phyloP scores from a whole-genome alignment of 1,284 basidiomycete species.

The Anthracocystis setariae region DNA sequence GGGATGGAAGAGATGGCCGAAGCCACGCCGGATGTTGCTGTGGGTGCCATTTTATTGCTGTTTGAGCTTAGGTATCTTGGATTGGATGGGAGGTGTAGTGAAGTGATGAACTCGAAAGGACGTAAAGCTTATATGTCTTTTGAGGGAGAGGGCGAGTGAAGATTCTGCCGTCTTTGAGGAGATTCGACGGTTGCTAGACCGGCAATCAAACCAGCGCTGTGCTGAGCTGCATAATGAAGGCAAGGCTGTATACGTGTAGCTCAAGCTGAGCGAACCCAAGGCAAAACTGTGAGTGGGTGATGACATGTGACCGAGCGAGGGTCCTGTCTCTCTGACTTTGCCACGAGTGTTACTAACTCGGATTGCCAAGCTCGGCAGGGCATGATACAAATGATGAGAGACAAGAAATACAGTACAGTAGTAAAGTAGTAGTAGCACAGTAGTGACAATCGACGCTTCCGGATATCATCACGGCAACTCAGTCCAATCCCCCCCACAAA shows the following conservation, averaged over 20 bases:
- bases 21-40: slow-evolving; percentile 37
- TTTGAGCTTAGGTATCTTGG: background rate
- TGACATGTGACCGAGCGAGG: background rate
- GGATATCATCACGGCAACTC: slow-evolving; percentile 35
- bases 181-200: slow-evolving; percentile 31
- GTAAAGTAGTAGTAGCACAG: no score
- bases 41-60: slow-evolving; percentile 51
- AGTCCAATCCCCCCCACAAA: background rate
- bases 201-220: slow-evolving; percentile 16
- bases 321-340: background rate
- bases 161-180: slow-evolving; percentile 12
- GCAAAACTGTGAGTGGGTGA: background rate
- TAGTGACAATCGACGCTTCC: no score
- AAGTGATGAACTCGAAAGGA: background rate
- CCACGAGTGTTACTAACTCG: background rate
- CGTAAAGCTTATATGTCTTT: slow-evolving; percentile 25
- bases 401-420: background rate
- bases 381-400: background rate
- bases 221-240: slow-evolving; percentile 2
- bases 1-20: slow-evolving; percentile 27
- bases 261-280: slow-evolving; percentile 14
- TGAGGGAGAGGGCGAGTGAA: background rate
- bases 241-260: slow-evolving; percentile 7
- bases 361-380: background rate
- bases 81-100: background rate